Percentiles rank a stretch among this genome's conserved stretches.
Evolutionary conservation across 805 yeast genomes (phyloP).

Genomic region (Lachancea meyersii): DNA sequence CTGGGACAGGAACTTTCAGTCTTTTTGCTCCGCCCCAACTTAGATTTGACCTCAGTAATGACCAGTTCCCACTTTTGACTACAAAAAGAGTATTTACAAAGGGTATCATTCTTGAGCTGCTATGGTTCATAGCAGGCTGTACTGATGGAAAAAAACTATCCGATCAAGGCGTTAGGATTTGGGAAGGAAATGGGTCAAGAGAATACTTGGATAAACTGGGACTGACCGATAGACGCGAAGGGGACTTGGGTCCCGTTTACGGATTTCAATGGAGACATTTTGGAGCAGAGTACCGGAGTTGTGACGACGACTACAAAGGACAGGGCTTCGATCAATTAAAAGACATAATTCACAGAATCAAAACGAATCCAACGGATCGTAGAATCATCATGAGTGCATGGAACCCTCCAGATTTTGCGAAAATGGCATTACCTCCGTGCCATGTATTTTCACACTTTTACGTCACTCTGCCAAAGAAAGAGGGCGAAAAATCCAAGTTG

Average conservation of each 20-base stretch:
- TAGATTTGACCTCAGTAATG: conserved; percentile 68
- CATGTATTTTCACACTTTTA: conserved; percentile 95
- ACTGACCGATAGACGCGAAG: conserved; percentile 70
- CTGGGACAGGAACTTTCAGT: conserved; percentile 93
- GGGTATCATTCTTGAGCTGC: conserved; percentile 80
- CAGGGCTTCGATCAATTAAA: conserved; percentile 88
- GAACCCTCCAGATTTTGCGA: conserved; percentile 92
- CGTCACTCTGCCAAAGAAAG: conserved; percentile 68
- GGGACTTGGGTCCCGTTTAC: conserved; percentile 96
- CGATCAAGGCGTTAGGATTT: conserved; percentile 86
- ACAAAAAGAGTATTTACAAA: conserved; percentile 88
- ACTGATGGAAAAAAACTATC: conserved; percentile 79
- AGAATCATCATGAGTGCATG: conserved; percentile 94
- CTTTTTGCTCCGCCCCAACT: conserved; percentile 95
- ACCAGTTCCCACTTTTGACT: conserved; percentile 79
- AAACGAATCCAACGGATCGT: conserved; percentile 88
- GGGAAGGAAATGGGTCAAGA: conserved; percentile 98
- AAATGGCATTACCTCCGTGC: conserved; percentile 98
- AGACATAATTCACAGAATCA: conserved; percentile 70
- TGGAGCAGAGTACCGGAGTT: conserved; percentile 85
- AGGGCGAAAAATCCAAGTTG: conserved; percentile 52
- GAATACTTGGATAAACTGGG: conserved; percentile 85
- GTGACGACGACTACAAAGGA: conserved; percentile 81
- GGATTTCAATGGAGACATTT: conserved; percentile 99
- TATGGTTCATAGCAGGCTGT: conserved; percentile 89